Base-by-base conservation (phyloP, 2,329 filamentous ascomycete genomes). In the Pseudogymnoascus sp. region DNA sequence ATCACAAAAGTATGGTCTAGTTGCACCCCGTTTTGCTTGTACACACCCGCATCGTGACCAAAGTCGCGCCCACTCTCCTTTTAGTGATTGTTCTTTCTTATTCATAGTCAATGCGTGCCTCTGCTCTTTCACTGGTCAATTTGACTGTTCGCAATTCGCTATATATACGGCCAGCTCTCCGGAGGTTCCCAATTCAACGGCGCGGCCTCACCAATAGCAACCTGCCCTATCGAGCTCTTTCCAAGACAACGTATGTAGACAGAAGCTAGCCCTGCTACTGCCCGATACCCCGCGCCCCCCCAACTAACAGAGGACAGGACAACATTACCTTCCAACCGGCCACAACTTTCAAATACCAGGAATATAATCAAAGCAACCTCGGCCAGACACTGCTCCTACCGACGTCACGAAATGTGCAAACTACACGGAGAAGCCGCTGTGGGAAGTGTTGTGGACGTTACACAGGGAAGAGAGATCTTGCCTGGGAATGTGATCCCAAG, bases 401-500 rank as follows among this genome's bases (percentile, higher is more conserved):
- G 87, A 77, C 83, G 88, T 78, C 76, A 81, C 74, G 81, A 79
- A 70, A 93, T 93, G 87, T 90, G 88, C 77, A 84, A 83, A 74
- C 78, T 84, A 66, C 79, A 81, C 63, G 80, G 79, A 69, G 84
- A 83, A 67, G 77, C 76, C 59, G 78, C 77, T 66, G 79, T 81
- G 63, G 80, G 79, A 66, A 79, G 82, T 69, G 84, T 81, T 70
- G 78, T 83, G 67, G 81, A 87, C 73, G 80, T 88, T 69, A 77
- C 82, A 61, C 82, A 84, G 69, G 86, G 84, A 67, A 88, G 93
- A 71, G 89, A 96, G 80, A 88, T 97, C 68, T 83, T 97, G 70
- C 95, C 93, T 61, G 87, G 88, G 77, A 96, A 97, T 73, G 91
- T 97, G 72, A 89, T 93, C 75, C 93, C 93, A n/a, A 78, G 83